These are phyloP conservation scores for Mycena rosella DNA, from an alignment of 768 basidiomycete genomes.

Conservation along the genomic window DNA sequence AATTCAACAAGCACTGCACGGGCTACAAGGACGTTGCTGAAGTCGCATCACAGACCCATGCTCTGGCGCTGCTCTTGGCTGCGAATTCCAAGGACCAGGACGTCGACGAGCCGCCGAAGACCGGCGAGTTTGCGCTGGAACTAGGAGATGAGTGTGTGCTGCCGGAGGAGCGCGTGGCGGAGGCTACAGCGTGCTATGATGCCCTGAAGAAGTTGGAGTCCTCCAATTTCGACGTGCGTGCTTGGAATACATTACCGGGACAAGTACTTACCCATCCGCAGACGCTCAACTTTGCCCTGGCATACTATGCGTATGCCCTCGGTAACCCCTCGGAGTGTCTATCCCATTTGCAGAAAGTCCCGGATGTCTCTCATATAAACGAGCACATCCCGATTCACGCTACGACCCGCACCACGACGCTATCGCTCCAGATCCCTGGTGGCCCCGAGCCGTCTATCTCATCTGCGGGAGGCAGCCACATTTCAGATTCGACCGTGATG, in stretches of 20 bases:
- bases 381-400: conserved; percentile 62
- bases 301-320: conserved; percentile 86
- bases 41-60: conserved; percentile 76
- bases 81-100: conserved; percentile 66
- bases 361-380: conserved; percentile 66
- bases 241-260: conserved; percentile 1
- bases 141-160: conserved; percentile 72
- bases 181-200: conserved; percentile 68
- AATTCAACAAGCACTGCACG: conserved; percentile 87
- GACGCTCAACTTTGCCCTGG: conserved; percentile 77
- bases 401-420: conserved; percentile 56
- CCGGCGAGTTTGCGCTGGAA: conserved; percentile 53
- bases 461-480: conserved; percentile 65
- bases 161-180: conserved; percentile 66
- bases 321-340: conserved; percentile 76
- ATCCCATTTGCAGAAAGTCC: conserved; percentile 65
- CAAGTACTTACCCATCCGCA: conserved; percentile 46
- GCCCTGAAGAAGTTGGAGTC: conserved; percentile 62
- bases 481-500: conserved; percentile 55
- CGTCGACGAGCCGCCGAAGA: conserved; percentile 58
- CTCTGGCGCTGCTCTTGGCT: conserved; percentile 68
- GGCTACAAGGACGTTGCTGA: conserved; percentile 73
- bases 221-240: conserved; percentile 71
- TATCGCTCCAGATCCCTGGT: conserved; percentile 52
- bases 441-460: conserved; percentile 55